Base-by-base conservation (phyloP, 2,329 filamentous ascomycete species). In the Elsinoe australis region DNA sequence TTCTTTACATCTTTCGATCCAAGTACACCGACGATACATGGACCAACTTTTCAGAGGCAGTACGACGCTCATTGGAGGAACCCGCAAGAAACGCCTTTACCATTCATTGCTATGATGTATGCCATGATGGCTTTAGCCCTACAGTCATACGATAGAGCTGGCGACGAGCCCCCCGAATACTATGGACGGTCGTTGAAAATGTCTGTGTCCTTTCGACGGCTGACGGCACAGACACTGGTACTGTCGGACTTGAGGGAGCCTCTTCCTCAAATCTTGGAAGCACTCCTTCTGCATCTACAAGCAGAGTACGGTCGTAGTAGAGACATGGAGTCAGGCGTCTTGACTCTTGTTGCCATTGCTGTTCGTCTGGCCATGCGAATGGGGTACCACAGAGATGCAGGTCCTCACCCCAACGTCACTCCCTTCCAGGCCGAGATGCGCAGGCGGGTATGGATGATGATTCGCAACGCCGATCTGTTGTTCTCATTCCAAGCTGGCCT, bases 1-100 rank as follows among this genome's bases (percentile, higher is more conserved):
- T 98, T 94, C 62, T 95, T 96, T 71, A 90, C 90, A 62, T 90
- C 85, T 21, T 80, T 79, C 55, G 79, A 82, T 56, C 79, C 78
- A 10, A 74, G 75, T 21, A 75, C 78, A 44, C 75, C 72, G 49
- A 72, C 74, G 49, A 69, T 74, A 48, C 70, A 73, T 51, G 82
- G 82, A 0, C 89, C 88, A 8, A 89, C 87, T 0, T 95, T 95
- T 59, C 81, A 90, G 59, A 78, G 83, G 58, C 67, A 80, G 63
- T 83, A 82, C 56, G 76, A 81, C 53, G 69, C 70, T 53, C 76
- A 82, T 60, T 90, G 85, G 85, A 69, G 81, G 58, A 79, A 83
- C 57, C 85, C 86, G 0, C 75, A 76, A 10, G 83, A 84, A 55
- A 82, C 84, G 3, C 76, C 81, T 1, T 71, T 87, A 50, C 83